Base-by-base conservation (phyloP, 208 protist species). In the Leishmania lainsoni region DNA sequence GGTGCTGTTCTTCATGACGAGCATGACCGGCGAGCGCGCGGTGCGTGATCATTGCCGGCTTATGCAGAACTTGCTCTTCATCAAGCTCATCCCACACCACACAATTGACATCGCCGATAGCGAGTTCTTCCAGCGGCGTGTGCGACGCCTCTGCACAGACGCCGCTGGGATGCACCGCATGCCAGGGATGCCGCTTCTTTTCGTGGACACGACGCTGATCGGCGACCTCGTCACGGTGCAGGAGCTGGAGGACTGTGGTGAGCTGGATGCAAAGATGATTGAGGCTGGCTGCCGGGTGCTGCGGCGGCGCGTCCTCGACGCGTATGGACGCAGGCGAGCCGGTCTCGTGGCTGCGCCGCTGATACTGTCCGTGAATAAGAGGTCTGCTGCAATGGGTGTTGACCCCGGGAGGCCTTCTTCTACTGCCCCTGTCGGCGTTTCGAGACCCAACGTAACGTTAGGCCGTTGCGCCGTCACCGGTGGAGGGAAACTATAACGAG, bases 21-120 rank as follows among this genome's bases (percentile, higher is more conserved):
- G 87, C 80, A 91, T 96, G 87, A 94, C 93, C 1, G 89, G 86
- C 20, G 87, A 93, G 59, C 85, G 89, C 16, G 73, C 74, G 48
- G 87, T 92, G 52, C 90, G 91, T 20, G 87, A 92, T 66, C 84
- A 89, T 58, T 91, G 86, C 65, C 82, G 91, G 10, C 75, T 79
- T 26, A 75, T 94, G 73, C 83, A 95, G 71, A 94, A 85, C 39
- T 75, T 95, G 32, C 81, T 96, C 32, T 90, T 90, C 76, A 39
- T 95, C 20, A 94, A 95, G 74, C 83, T 87, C n/a, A 87, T 96
- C 22, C 84, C 83, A 17, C 91, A 95, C 74, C 87, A 93, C 61
- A 82, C 79, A 1, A 85, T 96, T 22, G 90, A 96, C 85, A 81
- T 95, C 26, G 90, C 91, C 16, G 91, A 94, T 75, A 94, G 87